Conservation (phyloP, 2,329 filamentous ascomycete genomes). For the Aspergillus quadrilineatus region DNA sequence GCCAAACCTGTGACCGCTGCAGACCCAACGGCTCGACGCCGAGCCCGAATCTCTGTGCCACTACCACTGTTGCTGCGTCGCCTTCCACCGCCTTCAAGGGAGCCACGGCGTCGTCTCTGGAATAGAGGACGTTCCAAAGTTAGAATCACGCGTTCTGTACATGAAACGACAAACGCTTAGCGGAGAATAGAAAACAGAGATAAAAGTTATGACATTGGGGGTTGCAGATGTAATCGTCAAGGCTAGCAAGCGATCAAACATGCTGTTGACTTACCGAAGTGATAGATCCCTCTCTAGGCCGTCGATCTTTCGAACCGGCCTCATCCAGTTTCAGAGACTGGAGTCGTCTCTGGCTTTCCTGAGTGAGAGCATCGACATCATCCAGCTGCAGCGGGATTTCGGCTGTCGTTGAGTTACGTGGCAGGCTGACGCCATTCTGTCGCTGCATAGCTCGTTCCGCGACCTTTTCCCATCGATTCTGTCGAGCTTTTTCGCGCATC, state of each 20-base stretch:
- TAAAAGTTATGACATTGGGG: conserved; percentile 10
- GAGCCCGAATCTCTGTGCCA: conserved; percentile 43
- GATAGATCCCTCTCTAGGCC: conserved; percentile 43
- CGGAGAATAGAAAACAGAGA: conserved; percentile 33
- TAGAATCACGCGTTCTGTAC: conserved; percentile 50
- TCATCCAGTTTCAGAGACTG: conserved; percentile 89
- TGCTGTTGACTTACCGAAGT: conserved; percentile 32
- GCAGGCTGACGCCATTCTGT: conserved; percentile 50
- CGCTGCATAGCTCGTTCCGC: conserved; percentile 74
- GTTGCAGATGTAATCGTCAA: conserved; percentile 24
- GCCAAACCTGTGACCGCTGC: conserved; percentile 37
- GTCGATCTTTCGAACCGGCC: conserved; percentile 54
- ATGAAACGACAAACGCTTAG: conserved; percentile 39
- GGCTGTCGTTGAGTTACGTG: conserved; percentile 38
- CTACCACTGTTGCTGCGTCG: conserved; percentile 44
- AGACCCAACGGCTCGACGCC: conserved; percentile 42
- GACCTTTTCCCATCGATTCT: conserved; percentile 86
- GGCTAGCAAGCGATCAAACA: conserved; percentile 26
- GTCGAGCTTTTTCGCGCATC: conserved; percentile 75
- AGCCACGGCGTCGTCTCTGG: conserved; percentile 48
- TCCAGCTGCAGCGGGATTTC: conserved; percentile 54
- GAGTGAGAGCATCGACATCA: conserved; percentile 74
- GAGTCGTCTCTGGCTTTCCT: conserved; percentile 81
- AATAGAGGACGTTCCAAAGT: conserved; percentile 45
- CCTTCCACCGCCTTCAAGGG: conserved; percentile 41